A percentile compares a stretch with the other conserved stretches of the same genome.
Conservation (phyloP, 768 basidiomycete species). For the Omphalotus guepiniiformis region DNA sequence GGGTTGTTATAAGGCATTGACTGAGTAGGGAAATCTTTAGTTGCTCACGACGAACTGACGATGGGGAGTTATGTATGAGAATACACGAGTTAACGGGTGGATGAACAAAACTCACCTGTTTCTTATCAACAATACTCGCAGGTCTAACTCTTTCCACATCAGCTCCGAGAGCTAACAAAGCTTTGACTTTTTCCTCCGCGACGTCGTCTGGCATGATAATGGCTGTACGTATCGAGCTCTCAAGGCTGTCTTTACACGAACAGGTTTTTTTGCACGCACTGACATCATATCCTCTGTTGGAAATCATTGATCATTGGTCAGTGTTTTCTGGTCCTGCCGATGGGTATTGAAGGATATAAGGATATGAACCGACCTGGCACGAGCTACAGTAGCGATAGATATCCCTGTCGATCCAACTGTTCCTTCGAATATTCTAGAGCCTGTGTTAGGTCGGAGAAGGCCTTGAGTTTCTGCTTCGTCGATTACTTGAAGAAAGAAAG, state of each 20-base stretch:
- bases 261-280: too few species aligned
- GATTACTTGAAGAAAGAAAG: conserved; percentile 63
- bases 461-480: conserved; percentile 87
- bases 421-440: conserved; percentile 94
- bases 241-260: conserved; percentile 8
- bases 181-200: conserved; percentile 86
- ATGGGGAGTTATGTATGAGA: background rate
- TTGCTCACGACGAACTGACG: conserved; percentile 11
- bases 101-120: conserved; percentile 60
- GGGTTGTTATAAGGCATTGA: background rate
- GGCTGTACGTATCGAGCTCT: conserved; percentile 36
- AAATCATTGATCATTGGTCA: background rate
- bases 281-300: conserved; percentile 75
- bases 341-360: background rate
- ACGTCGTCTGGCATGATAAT: conserved; percentile 91
- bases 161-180: conserved; percentile 80
- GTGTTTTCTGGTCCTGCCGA: conserved; percentile 2
- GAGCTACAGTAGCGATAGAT: conserved; percentile 90
- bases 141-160: conserved; percentile 89
- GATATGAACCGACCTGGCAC: conserved; percentile 58
- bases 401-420: conserved; percentile 97
- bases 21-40: background rate
- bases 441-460: conserved; percentile 77
- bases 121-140: conserved; percentile 94
- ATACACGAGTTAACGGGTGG: background rate